These are phyloP conservation scores for Silene noctiflora DNA, from an alignment of 179 eudicot species.

Conservation along the genomic window DNA sequence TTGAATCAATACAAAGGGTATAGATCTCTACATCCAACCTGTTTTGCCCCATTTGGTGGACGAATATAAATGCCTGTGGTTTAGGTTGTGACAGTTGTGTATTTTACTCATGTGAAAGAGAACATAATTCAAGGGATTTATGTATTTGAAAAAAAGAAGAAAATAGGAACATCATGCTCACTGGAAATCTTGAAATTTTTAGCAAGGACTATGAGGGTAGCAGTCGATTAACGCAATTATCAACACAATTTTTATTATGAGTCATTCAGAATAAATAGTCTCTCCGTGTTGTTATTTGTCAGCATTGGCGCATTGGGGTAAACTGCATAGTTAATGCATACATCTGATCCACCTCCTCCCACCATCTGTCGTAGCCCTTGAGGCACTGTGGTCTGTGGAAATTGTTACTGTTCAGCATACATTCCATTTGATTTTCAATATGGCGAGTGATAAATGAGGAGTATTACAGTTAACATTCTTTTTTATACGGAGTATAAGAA, in stretches of 20 bases:
- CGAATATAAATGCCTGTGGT: not conserved
- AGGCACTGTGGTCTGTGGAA: not conserved
- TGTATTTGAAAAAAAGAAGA: not conserved
- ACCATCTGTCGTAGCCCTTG: not conserved
- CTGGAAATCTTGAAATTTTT: not conserved
- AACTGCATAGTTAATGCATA: no score
- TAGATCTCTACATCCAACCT: not conserved
- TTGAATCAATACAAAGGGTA: not conserved
- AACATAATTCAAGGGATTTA: not conserved
- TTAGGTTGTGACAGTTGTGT: constrained; percentile 8
- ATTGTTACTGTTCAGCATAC: not conserved
- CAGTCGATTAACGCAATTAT: not conserved
- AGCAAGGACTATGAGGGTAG: not conserved
- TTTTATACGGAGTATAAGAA: not conserved
- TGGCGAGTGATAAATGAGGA: not conserved
- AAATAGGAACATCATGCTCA: not conserved
- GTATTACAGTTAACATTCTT: not conserved
- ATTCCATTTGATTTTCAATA: not conserved
- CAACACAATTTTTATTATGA: not conserved
- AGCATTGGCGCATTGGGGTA: no score
- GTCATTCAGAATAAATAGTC: not conserved
- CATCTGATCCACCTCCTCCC: not conserved
- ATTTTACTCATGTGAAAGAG: not conserved
- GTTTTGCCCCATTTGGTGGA: not conserved
- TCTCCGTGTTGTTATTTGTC: not conserved